A percentile compares a stretch with the other conserved stretches of the same genome.
Conservation (phyloP, 345 rosid genomes). For the Geranium brycei region DNA sequence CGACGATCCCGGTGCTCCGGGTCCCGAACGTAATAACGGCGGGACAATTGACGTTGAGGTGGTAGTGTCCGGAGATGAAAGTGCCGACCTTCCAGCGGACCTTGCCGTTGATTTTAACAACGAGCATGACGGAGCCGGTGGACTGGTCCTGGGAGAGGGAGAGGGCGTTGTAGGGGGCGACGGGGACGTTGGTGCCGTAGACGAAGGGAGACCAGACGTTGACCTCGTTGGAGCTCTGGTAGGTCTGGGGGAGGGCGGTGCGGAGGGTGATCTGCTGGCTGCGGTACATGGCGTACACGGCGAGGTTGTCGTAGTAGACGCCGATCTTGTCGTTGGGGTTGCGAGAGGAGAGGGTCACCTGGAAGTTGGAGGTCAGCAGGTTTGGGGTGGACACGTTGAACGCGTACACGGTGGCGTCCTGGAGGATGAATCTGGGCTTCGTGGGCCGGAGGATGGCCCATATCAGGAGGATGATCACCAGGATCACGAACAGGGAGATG, state of each 20-base stretch:
- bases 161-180: slow-evolving; percentile 57
- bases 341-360: slow-evolving; percentile 64
- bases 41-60: slow-evolving; percentile 45
- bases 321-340: slow-evolving; percentile 77
- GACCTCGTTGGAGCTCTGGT: slow-evolving; percentile 47
- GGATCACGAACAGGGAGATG: slow-evolving; percentile 37
- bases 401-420: slow-evolving; percentile 76
- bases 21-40: slow-evolving; percentile 51
- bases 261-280: slow-evolving; percentile 70
- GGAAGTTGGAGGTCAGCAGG: slow-evolving; percentile 61
- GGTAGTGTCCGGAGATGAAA: slow-evolving; percentile 45
- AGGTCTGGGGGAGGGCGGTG: slow-evolving; percentile 34
- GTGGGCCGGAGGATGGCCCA: slow-evolving; percentile 85
- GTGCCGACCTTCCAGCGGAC: slow-evolving; percentile 77
- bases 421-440: slow-evolving; percentile 76
- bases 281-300: slow-evolving; percentile 54
- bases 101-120: slow-evolving; percentile 68
- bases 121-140: slow-evolving; percentile 28
- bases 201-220: slow-evolving; percentile 76
- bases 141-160: slow-evolving; percentile 41
- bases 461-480: slow-evolving; percentile 44
- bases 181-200: slow-evolving; percentile 52
- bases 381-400: slow-evolving; percentile 70
- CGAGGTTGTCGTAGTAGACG: slow-evolving; percentile 69
- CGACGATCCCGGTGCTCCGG: slow-evolving; percentile 29